Evolutionary conservation across 495 filamentous ascomycete species (phyloP).

Genomic region (Tuber brumale): DNA sequence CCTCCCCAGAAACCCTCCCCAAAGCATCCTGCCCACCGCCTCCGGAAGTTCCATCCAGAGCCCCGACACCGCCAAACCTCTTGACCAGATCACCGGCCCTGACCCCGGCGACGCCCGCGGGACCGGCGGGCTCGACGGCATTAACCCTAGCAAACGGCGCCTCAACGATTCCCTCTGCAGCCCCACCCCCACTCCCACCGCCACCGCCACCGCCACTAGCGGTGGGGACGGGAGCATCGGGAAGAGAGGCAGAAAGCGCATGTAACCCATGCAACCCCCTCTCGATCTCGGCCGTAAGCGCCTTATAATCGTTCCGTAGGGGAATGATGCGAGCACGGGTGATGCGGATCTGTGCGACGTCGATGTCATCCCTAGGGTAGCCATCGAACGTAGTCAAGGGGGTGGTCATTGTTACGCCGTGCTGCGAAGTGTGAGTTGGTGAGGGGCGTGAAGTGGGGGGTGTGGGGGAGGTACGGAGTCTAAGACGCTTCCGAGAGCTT

Average conservation of each 20-base stretch:
- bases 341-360: slow-evolving; percentile 91
- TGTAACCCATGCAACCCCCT: slow-evolving; percentile 74
- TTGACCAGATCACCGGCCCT: slow-evolving; percentile 74
- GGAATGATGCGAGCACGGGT: slow-evolving; percentile 83
- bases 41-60: slow-evolving; percentile 68
- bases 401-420: slow-evolving; percentile 89
- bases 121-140: slow-evolving; percentile 67
- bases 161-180: slow-evolving; percentile 48
- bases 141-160: slow-evolving; percentile 87
- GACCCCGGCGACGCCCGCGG: slow-evolving; percentile 76
- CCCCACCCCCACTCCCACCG: neutral
- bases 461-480: slow-evolving; percentile 61
- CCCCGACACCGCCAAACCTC: slow-evolving; percentile 74
- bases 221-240: slow-evolving; percentile 17
- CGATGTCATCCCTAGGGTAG: slow-evolving; percentile 86
- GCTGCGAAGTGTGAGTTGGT: slow-evolving; percentile 50
- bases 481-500: slow-evolving; percentile 74
- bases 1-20: slow-evolving; percentile 72
- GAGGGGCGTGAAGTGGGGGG: neutral
- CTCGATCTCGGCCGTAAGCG: slow-evolving; percentile 74
- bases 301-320: slow-evolving; percentile 88
- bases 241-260: slow-evolving; percentile 46
- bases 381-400: slow-evolving; percentile 82
- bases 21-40: slow-evolving; percentile 43
- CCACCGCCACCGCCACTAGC: neutral